phyloP scores from a whole-genome alignment of 495 filamentous ascomycete genomes.

The Venustampulla echinocandica region DNA sequence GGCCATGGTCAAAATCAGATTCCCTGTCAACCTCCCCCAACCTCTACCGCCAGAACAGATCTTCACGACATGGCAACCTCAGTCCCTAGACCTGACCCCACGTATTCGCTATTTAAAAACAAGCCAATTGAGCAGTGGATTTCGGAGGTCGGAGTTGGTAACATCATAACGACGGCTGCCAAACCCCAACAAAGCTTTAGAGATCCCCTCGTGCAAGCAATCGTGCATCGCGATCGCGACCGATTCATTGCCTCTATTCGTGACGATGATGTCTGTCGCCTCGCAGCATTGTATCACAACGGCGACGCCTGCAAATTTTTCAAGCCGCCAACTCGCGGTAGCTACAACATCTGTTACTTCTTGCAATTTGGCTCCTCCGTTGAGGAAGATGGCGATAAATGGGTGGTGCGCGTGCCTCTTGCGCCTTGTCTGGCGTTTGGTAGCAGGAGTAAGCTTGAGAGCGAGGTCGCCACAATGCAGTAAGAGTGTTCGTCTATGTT shows the following conservation, averaged over 20 bases:
- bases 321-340: conserved; percentile 19
- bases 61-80: not conserved
- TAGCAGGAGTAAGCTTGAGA: conserved; percentile 23
- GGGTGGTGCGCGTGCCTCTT: conserved; percentile 28
- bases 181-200: conserved; percentile 8
- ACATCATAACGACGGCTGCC: not conserved
- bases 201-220: conserved; percentile 8
- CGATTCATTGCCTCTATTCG: conserved; percentile 14
- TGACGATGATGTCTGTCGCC: conserved; percentile 14
- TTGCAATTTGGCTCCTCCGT: conserved; percentile 18
- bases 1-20: too few relatives aligned
- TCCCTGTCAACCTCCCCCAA: too few relatives aligned
- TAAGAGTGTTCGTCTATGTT: conserved; percentile 14
- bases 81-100: not conserved
- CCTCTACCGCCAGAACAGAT: not conserved
- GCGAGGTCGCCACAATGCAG: conserved; percentile 24
- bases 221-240: conserved; percentile 16
- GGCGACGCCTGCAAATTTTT: conserved; percentile 24
- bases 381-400: conserved; percentile 15
- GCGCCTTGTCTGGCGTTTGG: conserved; percentile 21
- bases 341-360: conserved; percentile 29
- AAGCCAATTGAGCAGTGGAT: not conserved
- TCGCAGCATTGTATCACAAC: conserved; percentile 18
- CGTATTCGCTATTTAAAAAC: not conserved
- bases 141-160: not conserved